phyloP scores from a whole-genome alignment of 192 early-diverging fungal genomes.

The Chytriomyces sp. region DNA sequence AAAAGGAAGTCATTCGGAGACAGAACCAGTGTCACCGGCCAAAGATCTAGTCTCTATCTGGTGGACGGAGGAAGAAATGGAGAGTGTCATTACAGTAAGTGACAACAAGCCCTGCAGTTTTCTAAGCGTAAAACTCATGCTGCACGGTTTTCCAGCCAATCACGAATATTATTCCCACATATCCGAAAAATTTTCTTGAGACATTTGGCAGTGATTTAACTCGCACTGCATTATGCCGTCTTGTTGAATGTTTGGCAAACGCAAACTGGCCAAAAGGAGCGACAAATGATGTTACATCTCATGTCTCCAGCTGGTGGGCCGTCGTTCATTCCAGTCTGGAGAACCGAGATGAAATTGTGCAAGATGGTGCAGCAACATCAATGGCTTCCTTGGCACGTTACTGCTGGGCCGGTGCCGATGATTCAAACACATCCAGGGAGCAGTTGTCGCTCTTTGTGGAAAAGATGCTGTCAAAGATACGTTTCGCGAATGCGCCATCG shows the following conservation, averaged over 20 bases:
- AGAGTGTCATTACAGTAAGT: conserved; percentile 33
- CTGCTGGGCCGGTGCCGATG: conserved; percentile 3
- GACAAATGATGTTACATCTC: conserved; percentile 26
- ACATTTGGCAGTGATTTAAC: conserved; percentile 66
- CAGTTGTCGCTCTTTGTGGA: neutral
- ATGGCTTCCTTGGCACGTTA: conserved; percentile 24
- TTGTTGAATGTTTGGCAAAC: conserved; percentile 54
- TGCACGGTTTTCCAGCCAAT: conserved; percentile 32
- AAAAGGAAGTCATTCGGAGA: neutral
- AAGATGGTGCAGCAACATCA: conserved; percentile 43
- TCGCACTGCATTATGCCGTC: conserved; percentile 49
- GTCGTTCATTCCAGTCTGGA: conserved; percentile 61
- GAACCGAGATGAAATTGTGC: conserved; percentile 70
- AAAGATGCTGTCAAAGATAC: neutral
- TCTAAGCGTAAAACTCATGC: neutral
- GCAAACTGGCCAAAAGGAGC: conserved; percentile 41
- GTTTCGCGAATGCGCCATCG: neutral
- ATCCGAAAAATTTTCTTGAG: conserved; percentile 50
- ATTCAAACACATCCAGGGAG: neutral
- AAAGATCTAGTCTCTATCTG: conserved; percentile 6
- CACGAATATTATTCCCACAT: conserved; percentile 31
- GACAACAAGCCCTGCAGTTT: neutral
- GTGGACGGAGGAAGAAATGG: conserved; percentile 32
- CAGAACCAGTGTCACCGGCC: neutral
- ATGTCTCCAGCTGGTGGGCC: conserved; percentile 50